Evolutionary conservation across 306 rosid species (phyloP), one percentile per base, ranked within the genome.

Genomic region (Vigna nakashimae): DNA sequence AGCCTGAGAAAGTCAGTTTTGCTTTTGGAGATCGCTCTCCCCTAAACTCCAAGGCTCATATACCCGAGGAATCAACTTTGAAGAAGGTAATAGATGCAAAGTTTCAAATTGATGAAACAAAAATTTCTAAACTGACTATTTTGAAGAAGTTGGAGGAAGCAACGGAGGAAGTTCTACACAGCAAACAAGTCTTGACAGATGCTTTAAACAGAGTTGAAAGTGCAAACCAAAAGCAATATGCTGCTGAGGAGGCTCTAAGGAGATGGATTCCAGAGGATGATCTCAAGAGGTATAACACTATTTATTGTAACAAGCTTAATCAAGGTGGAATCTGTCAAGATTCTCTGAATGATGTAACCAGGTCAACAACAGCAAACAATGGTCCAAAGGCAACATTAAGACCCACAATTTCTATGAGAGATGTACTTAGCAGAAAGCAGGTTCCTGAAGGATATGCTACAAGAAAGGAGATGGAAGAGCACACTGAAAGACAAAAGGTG

Each of bases 401-500:
- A 79, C 60, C 98, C 10, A 86, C 92, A 1, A 84, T 88, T 76
- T 95, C 99, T 11, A 89, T 95, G 97, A 73, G 98, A 79, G 99
- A 95, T 72, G 93, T 95, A 75, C 98, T 95, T 17, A 90, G 90
- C 85, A 88, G 90, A 86, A 91, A 93, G 88, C 98, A 88, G 83
- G 89, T 83, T 82, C 79, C 89, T 7, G 90, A 91, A 74, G 93
- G 85, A n/a, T 80, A 69, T 69, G 77, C 72, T 26, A 80, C 77
- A 6, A 84, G 82, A 63, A 80, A 79, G 83, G 94, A 92, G 58
- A 81, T 85, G 87, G 87, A 52, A 9, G 80, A 84, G 34, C 89
- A 84, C 36, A 73, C 74, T 14, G 97, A 78, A 49, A 87, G 89
- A 16, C 83, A 73, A 71, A 92, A 91, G 86, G 99, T 91, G 65